phyloP scores from a whole-genome alignment of 202 grass and related monocot species.

The Schoenoplectus tabernaemontani region DNA sequence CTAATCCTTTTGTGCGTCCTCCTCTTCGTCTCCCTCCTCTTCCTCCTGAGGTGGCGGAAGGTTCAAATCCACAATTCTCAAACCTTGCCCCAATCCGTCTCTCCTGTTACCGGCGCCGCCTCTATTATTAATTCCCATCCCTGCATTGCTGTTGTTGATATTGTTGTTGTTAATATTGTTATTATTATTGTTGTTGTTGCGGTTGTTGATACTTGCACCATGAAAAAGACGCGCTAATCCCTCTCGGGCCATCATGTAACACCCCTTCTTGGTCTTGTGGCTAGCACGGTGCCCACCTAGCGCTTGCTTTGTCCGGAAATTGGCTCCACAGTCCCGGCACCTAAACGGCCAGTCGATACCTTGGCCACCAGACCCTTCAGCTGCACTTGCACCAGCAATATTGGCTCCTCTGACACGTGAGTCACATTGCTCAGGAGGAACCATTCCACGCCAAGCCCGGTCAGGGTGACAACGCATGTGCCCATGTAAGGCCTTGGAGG shows the following conservation, averaged over 20 bases:
- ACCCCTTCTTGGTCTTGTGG: constrained; percentile 33
- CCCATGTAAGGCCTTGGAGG: constrained; percentile 41
- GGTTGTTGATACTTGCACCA: constrained; percentile 7
- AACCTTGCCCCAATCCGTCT: background rate
- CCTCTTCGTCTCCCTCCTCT: background rate
- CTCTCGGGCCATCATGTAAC: constrained; percentile 29
- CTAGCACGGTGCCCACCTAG: constrained; percentile 54
- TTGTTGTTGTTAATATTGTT: background rate
- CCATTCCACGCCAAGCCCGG: constrained; percentile 38
- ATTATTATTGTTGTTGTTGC: background rate
- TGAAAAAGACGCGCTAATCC: background rate
- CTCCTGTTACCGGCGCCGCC: background rate
- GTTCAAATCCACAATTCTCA: constrained; percentile 33
- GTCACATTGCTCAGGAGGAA: constrained; percentile 6
- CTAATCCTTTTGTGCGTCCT: background rate
- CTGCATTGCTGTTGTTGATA: too few species aligned
- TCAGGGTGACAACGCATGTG: constrained; percentile 50
- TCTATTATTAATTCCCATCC: background rate
- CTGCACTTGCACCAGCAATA: background rate
- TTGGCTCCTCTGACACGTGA: background rate
- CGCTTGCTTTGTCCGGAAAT: constrained; percentile 37
- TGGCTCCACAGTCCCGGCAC: constrained; percentile 14
- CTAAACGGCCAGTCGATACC: constrained; percentile 8
- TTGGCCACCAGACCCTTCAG: background rate
- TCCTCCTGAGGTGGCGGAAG: constrained; percentile 28